Conservation (phyloP, 2,329 filamentous ascomycete genomes). For the Onygenales sp. region DNA sequence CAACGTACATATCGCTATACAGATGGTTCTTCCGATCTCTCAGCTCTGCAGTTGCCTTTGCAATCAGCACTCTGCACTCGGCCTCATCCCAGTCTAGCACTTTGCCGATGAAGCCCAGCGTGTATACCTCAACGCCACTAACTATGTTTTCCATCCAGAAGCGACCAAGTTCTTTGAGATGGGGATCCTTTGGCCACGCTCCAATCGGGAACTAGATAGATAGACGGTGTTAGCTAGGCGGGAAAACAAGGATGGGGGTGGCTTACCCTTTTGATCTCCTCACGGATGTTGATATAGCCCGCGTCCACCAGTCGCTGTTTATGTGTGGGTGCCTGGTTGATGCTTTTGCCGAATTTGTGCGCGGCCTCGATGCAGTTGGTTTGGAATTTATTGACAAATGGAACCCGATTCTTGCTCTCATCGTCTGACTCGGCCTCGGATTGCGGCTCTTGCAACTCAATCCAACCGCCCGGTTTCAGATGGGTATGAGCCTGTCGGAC, state of each 20-base stretch:
- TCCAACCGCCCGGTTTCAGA: slow-evolving; percentile 1
- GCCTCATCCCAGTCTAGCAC: slow-evolving; percentile 21
- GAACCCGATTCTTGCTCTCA: neutral
- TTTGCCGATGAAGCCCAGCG: slow-evolving; percentile 19
- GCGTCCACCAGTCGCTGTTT: slow-evolving; percentile 19
- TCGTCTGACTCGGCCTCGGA: slow-evolving; percentile 15
- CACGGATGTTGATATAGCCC: slow-evolving; percentile 9
- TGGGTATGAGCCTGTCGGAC: slow-evolving; percentile 13
- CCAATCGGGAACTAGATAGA: slow-evolving; percentile 22
- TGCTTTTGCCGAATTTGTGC: neutral
- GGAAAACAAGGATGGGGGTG: neutral
- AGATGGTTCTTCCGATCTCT: slow-evolving; percentile 22
- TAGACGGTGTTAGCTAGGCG: neutral
- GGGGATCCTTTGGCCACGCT: slow-evolving; percentile 33
- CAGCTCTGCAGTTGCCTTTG: slow-evolving; percentile 23
- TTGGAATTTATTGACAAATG: neutral
- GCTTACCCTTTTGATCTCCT: neutral
- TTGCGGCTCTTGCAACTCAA: slow-evolving; percentile 16
- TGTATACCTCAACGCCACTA: slow-evolving; percentile 16
- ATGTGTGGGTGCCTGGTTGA: slow-evolving; percentile 7
- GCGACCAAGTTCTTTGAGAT: slow-evolving; percentile 40
- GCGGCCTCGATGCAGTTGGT: neutral
- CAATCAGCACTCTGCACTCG: slow-evolving; percentile 23
- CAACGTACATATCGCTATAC: slow-evolving; percentile 14
- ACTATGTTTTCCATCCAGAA: slow-evolving; percentile 14